Base-by-base conservation (phyloP, 75 land plant species). In the Ceratopteris richardii region DNA sequence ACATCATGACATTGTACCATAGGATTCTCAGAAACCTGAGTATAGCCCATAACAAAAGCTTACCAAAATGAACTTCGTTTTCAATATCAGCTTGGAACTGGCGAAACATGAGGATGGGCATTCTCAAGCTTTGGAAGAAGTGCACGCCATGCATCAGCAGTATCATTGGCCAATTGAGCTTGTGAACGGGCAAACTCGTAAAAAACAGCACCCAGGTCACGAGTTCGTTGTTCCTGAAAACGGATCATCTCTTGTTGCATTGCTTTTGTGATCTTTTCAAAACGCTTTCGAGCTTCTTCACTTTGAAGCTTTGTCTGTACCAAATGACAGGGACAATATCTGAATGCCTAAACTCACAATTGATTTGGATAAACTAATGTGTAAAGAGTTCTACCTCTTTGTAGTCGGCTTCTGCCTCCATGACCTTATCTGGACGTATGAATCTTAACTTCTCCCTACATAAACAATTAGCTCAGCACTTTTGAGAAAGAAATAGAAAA, bases 111-210 rank as follows among this genome's bases (percentile, higher is more conserved):
- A 46, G 22, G 64, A 25, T 80, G 68, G 63, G 70, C 71, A 44
- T 76, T 62, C 47, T 84, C 93, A 18, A 92, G 76, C 46, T 82
- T 82, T 2, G 97, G 93, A 31, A 87, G 77, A 25, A 92, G 81
- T 53, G 66, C 76, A n/a, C 86, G 71, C 98, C 98, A 93, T 12
- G 95, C 94, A 53, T 88, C 85, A 0, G 98, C 98, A 1, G 83
- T 75, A 26, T 78, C 73, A 44, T 73, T 75, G 1, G 90, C 86
- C 17, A 93, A 79, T 11, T 77, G 77, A 2, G 90, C 98, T 67
- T 93, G 98, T 2, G 86, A 87, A 55, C 91, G 84, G 16, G 98
- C 90, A 65, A 93, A 85, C 56, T 80, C 80, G 59, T 88, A 86
- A 37, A 88, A 89, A 5, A 85, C 89, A 44, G 71, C 54, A 36